Evolutionary conservation across 2,329 filamentous ascomycete genomes (phyloP), one percentile per base, ranked within the genome.

Genomic region (Sporothrix phasma): DNA sequence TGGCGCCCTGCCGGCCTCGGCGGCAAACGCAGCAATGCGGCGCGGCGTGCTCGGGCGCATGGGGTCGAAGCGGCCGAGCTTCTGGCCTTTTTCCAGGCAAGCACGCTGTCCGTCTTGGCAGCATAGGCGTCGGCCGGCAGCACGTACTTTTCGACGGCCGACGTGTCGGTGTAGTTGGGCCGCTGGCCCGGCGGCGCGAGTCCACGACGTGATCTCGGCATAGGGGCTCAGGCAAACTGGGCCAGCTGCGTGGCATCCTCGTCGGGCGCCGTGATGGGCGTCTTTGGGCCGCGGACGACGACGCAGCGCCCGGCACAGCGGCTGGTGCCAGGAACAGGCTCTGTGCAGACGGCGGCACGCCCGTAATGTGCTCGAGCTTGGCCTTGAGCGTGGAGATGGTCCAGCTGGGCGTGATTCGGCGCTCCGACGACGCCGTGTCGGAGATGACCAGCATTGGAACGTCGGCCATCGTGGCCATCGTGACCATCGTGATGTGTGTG

Each of bases 31-130:
- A 17, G 83, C 81, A 64, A 89, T 78, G 73, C 89, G 89, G 89
- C 83, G 72, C 90, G 81, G 92, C 87, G 24, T 88, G 83, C 66
- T 81, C 84, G 19, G 89, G 86, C 7, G 92, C 90, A 70, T 88
- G 81, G 13, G 94, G 73, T 97, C 91, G 76, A 99, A 99, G 41
- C 94, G 90, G 60, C 94, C 94, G n/a, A 97, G 84, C 74, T 95
- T 92, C 75, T 96, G 87, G 86, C 80, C 77, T 90, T 93, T 78
- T 99, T 99, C 92, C 92, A 97, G 5, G 92, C 90, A 26, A 97
- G 83, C 15, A 99, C 94, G 3, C 89, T 93, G 76, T 97, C 90
- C 49, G 86, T 80, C 72, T 92, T 91, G 71, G 86, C 85, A 73
- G 92, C 91, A 76, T 99, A 99, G 72, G 92, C 88, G 59, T 87